A percentile compares a stretch with the other conserved stretches of the same genome.
Conservation (phyloP, 2,329 filamentous ascomycete species). For the Fusarium armeniacum region DNA sequence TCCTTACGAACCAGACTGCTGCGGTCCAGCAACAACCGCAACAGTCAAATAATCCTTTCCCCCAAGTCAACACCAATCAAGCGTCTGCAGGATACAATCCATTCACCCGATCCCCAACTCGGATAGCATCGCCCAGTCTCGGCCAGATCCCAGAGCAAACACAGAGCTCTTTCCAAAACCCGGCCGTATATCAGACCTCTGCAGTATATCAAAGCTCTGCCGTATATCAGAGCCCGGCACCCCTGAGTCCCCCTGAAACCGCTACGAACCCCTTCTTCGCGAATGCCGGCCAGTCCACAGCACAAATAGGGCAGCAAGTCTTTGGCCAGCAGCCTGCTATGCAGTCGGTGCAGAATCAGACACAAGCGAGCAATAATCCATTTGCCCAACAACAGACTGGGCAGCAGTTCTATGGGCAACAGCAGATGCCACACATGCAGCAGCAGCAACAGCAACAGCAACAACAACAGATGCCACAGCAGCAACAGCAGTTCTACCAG, state of each 20-base stretch:
- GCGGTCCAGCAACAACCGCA: slow-evolving; percentile 53
- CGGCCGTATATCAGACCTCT: slow-evolving; percentile 50
- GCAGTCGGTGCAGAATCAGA: slow-evolving; percentile 40
- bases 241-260: slow-evolving; percentile 47
- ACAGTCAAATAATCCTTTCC: slow-evolving; percentile 48
- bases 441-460: slow-evolving; percentile 10
- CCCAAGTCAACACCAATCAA: slow-evolving; percentile 59
- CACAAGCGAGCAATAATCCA: slow-evolving; percentile 44
- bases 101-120: slow-evolving; percentile 64
- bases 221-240: slow-evolving; percentile 54
- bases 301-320: slow-evolving; percentile 47
- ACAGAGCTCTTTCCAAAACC: slow-evolving; percentile 60
- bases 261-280: slow-evolving; percentile 58
- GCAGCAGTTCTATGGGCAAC: slow-evolving; percentile 44
- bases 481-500: slow-evolving; percentile 55
- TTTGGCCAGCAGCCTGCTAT: slow-evolving; percentile 47
- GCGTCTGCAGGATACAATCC: slow-evolving; percentile 61
- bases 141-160: slow-evolving; percentile 68
- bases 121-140: slow-evolving; percentile 64
- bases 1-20: slow-evolving; percentile 59
- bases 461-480: slow-evolving; percentile 42
- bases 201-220: slow-evolving; percentile 53
- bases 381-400: slow-evolving; percentile 49
- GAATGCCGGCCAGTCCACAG: slow-evolving; percentile 48
- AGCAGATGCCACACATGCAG: slow-evolving; percentile 45